A percentile compares a stretch with the other conserved stretches of the same genome.
phyloP scores from a whole-genome alignment of 139 green algal genomes.

The Chlamydomonas applanata region DNA sequence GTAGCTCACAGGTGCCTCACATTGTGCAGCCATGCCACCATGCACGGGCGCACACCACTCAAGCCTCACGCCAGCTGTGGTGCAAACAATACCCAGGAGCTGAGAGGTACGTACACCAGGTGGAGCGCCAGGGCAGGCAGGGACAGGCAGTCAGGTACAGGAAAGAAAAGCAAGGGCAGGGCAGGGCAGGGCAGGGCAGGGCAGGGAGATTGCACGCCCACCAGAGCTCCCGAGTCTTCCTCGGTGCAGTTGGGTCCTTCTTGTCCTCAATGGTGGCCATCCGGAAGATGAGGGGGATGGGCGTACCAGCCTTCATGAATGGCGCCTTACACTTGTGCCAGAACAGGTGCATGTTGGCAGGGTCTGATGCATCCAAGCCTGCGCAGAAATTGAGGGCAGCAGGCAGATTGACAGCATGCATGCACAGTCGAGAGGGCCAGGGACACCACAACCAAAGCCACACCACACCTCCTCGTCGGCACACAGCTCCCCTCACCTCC shows the following conservation, averaged over 20 bases:
- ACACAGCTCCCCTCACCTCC: too few species aligned
- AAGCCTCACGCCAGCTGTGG: background rate
- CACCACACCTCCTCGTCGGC: too few species aligned
- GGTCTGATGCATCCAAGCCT: slow-evolving; percentile 48
- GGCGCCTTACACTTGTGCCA: slow-evolving; percentile 67
- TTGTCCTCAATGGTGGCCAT: slow-evolving; percentile 42
- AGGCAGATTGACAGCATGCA: too few species aligned
- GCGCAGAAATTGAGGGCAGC: background rate
- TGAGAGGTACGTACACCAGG: background rate
- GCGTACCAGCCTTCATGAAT: slow-evolving; percentile 30
- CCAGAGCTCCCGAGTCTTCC: slow-evolving; percentile 38
- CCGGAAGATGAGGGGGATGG: slow-evolving; percentile 35
- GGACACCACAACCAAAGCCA: too few species aligned
- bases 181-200: too few species aligned
- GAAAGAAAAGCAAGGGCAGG: too few species aligned
- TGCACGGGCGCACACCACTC: background rate
- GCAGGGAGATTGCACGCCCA: background rate
- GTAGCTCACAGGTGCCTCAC: too few species aligned
- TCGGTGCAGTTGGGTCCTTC: slow-evolving; percentile 19
- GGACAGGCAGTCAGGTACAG: background rate
- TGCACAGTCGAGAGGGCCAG: too few species aligned
- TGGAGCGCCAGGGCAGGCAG: background rate
- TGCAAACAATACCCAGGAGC: background rate
- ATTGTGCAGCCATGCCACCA: too few species aligned
- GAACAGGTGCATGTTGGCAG: slow-evolving; percentile 48